Evolutionary conservation across 352 stramenopile species (phyloP), one percentile per base, ranked within the genome.

Genomic region (Aphanomyces stellatus): DNA sequence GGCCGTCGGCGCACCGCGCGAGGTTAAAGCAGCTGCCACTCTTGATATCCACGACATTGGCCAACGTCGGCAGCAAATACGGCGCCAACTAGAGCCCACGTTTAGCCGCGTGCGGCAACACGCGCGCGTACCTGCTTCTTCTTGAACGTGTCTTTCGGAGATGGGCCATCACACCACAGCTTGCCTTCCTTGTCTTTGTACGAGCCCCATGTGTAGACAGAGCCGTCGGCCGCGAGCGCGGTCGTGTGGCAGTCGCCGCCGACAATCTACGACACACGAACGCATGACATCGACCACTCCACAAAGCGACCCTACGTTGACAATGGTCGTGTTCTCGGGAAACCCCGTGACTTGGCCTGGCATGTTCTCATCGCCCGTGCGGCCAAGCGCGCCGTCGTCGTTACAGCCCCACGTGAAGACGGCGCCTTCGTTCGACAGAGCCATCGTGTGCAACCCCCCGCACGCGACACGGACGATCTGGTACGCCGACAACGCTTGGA

Each of bases 121-220:
- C n/a, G 34, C 2, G 7, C 17, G 24, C 19, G 48, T 30, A 76
- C 28, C 72, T 93, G 86, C 65, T 82, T 93, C 57, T 93, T 74
- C 76, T 93, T 93, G 70, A 96, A 96, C 25, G 87, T 73, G 15
- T 66, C 79, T 27, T 79, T 76, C 19, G 81, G 72, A 53, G 85
- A 79, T 22, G 76, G 68, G 0, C 87, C 76, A 65, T 97, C 79
- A 43, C 87, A 95, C 78, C 92, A 98, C 56, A 92, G 80, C 70
- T 96, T 96, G 49, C 93, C 93, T 74, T 98, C 93, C 77, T 98
- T 98, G 80, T 99, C 95, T 64, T 98, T 97, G 81, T 98, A 98
- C 62, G 78, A 91, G 43, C 97, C 97, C 91, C 93, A 98, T 11
- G 91, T 84, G 71, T 88, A 99, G 10, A 99, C 91, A 25, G 90